Conservation (phyloP, 768 basidiomycete genomes). For the Boletus rubroflammeus region DNA sequence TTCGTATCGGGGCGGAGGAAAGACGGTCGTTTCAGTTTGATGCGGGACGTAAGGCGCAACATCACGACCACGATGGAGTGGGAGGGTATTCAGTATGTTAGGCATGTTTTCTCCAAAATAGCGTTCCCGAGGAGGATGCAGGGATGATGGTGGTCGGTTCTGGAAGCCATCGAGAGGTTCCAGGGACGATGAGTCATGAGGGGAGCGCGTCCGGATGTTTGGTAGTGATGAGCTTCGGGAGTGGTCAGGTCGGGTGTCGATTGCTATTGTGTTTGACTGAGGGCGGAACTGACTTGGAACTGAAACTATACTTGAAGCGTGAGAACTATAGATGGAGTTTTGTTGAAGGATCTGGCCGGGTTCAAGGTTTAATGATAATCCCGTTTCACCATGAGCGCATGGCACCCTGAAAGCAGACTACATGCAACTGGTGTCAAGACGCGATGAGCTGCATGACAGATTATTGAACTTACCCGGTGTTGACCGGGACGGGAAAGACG, state of each 20-base stretch:
- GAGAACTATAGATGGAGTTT: slow-evolving; percentile 14
- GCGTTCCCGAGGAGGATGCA: slow-evolving; percentile 15
- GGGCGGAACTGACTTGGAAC: slow-evolving; percentile 2
- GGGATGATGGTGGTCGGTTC: slow-evolving; percentile 1
- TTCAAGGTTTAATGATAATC: slow-evolving; percentile 47
- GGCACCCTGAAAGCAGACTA: slow-evolving; percentile 10
- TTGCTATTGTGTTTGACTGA: not conserved
- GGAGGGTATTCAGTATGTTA: slow-evolving; percentile 2
- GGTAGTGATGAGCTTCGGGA: slow-evolving; percentile 14
- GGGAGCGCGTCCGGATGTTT: not conserved
- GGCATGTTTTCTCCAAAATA: slow-evolving; percentile 8
- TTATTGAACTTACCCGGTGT: slow-evolving; percentile 18
- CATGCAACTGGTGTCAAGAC: slow-evolving; percentile 9
- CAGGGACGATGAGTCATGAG: not conserved
- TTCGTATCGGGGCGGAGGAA: slow-evolving; percentile 25
- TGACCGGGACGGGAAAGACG: slow-evolving; percentile 8
- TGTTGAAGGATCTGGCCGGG: slow-evolving; percentile 58
- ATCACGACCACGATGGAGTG: slow-evolving; percentile 8
- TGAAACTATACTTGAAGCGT: not conserved
- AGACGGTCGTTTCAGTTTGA: slow-evolving; percentile 11
- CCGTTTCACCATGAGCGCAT: slow-evolving; percentile 11
- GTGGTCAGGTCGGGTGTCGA: slow-evolving; percentile 5
- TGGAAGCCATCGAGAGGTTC: not conserved
- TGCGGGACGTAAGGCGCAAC: slow-evolving; percentile 12
- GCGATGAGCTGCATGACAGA: not conserved